A percentile compares a stretch with the other conserved stretches of the same genome.
Evolutionary conservation across 2,329 filamentous ascomycete species (phyloP).

Genomic region (Alternaria sp.): DNA sequence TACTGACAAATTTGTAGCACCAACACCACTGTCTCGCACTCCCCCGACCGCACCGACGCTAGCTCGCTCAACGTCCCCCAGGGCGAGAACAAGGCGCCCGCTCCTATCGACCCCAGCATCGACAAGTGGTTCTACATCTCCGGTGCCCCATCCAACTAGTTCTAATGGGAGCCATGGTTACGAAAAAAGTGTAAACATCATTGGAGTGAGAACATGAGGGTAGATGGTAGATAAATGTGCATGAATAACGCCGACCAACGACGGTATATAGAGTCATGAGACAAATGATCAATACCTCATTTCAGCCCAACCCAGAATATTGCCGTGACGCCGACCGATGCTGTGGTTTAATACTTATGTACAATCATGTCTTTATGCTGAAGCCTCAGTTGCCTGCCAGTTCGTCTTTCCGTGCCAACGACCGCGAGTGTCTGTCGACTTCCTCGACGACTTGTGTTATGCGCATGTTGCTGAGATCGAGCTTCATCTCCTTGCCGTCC

Average conservation of each 20-base stretch:
- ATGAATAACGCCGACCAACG: constrained; percentile 22
- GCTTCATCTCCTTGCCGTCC: constrained; percentile 88
- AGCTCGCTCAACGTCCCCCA: constrained; percentile 78
- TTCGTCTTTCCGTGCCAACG: constrained; percentile 83
- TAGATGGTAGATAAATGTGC: constrained; percentile 12
- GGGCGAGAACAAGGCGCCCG: constrained; percentile 81
- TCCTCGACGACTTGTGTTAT: constrained; percentile 90
- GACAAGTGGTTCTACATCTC: constrained; percentile 99
- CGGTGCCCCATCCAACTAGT: constrained; percentile 67
- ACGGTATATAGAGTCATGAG: constrained; percentile 32
- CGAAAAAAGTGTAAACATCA: constrained; percentile 1
- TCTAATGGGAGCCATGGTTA: constrained; percentile 5
- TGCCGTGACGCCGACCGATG: constrained; percentile 42
- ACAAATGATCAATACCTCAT: constrained; percentile 20
- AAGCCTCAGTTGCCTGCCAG: constrained; percentile 61
- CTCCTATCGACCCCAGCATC: constrained; percentile 93
- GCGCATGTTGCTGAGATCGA: constrained; percentile 81
- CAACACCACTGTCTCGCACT: constrained; percentile 81
- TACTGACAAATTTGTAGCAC: constrained; percentile 63
- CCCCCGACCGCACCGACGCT: constrained; percentile 73
- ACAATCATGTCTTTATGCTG: constrained; percentile 7
- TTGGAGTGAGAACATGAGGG: constrained; percentile 1
- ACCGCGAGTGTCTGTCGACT: constrained; percentile 87
- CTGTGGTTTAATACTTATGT: constrained; percentile 9
- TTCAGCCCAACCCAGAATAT: constrained; percentile 11